Base-by-base conservation (phyloP, 2,329 filamentous ascomycete genomes). In the Paracoccidioides lutzii region DNA sequence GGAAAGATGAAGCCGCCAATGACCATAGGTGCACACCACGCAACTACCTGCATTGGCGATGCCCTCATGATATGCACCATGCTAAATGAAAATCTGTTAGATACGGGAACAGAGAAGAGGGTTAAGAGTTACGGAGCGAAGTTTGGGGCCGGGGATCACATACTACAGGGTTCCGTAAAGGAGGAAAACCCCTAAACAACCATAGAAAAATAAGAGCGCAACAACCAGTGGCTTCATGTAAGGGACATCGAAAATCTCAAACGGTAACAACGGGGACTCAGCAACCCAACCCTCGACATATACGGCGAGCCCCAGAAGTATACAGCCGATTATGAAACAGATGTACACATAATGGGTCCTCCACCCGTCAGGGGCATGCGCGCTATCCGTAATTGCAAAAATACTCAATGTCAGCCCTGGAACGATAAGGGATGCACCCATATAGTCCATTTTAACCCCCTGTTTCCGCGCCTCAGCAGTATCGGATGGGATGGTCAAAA, bases 231-330 rank as follows among this genome's bases (percentile, higher is more conserved):
- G 77, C 38, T 75, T 80, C 81, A 91, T 87, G 54, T 82, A 83
- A 58, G 81, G 83, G 3, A 85, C 79, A 22, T 74, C 71, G 70
- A 93, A 90, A 30, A 91, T 69, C 22, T 84, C 84, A 0, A 77
- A 73, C 0, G 88, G 87, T 0, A 93, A 72, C 0, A 93, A 72
- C 0, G 88, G 88, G 53, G 83, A 77, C 14, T 76, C 66, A 0
- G 85, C 81, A 0, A 88, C 76, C 80, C 82, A 87, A 0, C 82
- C 82, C 71, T 93, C 85, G 3, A 90, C 75, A 58, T 88, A 90
- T 5, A 84, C 74, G 9, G 85, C 81, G 0, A 72, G 70, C 0
- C 69, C 71, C 0, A 93, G 73, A 6, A 85, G 68, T 0, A 87
- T 56, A 5, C 78, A 70, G 0, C 87, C 87, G 1, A 85, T 42